Percentiles rank a stretch among this genome's conserved stretches.
phyloP scores from a whole-genome alignment of 1,139 yeast species.

The Yamadazyma membranifaciens region DNA sequence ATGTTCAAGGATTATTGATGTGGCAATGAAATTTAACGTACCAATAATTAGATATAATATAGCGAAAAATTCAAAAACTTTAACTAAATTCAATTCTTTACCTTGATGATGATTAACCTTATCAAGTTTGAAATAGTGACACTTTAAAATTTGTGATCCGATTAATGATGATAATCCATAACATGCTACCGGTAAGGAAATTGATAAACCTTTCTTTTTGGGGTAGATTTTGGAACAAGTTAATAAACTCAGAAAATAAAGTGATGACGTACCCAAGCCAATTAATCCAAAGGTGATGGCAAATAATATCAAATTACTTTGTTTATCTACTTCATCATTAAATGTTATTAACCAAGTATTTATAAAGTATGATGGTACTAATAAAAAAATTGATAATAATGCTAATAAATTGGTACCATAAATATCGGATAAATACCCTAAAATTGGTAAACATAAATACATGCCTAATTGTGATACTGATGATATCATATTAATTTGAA shows the following conservation, averaged over 20 bases:
- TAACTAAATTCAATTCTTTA: conserved; percentile 42
- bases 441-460: conserved; percentile 78
- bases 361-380: conserved; percentile 69
- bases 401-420: conserved; percentile 81
- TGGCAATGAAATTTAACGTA: conserved; percentile 56
- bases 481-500: conserved; percentile 76
- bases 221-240: conserved; percentile 87
- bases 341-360: conserved; percentile 23
- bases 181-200: conserved; percentile 83
- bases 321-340: conserved; percentile 5
- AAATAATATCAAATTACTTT: conserved; percentile 21
- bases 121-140: conserved; percentile 30
- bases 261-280: conserved; percentile 79
- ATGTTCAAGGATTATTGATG: conserved; percentile 50
- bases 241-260: conserved; percentile 73
- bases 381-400: conserved; percentile 57
- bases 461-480: conserved; percentile 77
- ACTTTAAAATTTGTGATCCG: conserved; percentile 54
- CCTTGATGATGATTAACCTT: background rate
- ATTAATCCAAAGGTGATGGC: conserved; percentile 47
- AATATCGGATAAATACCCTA: conserved; percentile 82
- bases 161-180: conserved; percentile 79
- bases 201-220: conserved; percentile 70
- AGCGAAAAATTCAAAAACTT: conserved; percentile 60
- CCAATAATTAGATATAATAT: conserved; percentile 57